Conservation (phyloP, 345 rosid genomes). For the Hypericum androsaemum region DNA sequence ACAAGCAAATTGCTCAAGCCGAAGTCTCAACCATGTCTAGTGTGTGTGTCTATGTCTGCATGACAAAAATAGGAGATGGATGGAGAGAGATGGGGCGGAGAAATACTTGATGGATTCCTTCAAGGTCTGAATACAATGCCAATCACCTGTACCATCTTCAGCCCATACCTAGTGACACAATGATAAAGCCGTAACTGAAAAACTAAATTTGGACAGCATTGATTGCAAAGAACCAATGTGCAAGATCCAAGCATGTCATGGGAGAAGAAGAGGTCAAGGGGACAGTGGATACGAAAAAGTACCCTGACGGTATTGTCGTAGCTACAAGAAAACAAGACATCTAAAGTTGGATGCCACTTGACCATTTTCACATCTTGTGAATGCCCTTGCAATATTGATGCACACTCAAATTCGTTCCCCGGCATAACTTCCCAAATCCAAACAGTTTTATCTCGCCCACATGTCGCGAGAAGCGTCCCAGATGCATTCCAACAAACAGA, state of each 20-base stretch:
- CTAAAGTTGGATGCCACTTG: constrained; percentile 89
- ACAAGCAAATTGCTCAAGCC: background rate
- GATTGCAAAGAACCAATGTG: constrained; percentile 1
- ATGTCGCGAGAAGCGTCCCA: constrained; percentile 68
- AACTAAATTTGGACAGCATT: background rate
- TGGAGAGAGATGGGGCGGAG: constrained; percentile 10
- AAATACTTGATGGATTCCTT: constrained; percentile 62
- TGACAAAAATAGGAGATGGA: background rate
- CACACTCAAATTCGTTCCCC: constrained; percentile 78
- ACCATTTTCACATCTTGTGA: constrained; percentile 94
- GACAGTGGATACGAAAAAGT: constrained; percentile 7
- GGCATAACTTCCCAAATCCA: constrained; percentile 95
- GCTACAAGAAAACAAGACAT: constrained; percentile 82
- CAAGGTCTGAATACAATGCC: constrained; percentile 70
- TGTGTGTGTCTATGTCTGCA: too few relatives aligned
- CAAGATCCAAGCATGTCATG: background rate
- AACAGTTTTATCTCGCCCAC: constrained; percentile 85
- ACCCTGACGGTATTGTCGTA: constrained; percentile 92
- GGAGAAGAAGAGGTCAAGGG: background rate
- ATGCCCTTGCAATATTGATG: constrained; percentile 80
- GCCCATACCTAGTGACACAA: constrained; percentile 69
- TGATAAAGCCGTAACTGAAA: constrained; percentile 1
- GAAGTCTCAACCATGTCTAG: background rate
- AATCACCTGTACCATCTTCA: constrained; percentile 62
- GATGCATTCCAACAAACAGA: constrained; percentile 83